Evolutionary conservation across 1,284 basidiomycete genomes (phyloP), one percentile per base, ranked within the genome.

Genomic region (Retiboletus flavoniger): DNA sequence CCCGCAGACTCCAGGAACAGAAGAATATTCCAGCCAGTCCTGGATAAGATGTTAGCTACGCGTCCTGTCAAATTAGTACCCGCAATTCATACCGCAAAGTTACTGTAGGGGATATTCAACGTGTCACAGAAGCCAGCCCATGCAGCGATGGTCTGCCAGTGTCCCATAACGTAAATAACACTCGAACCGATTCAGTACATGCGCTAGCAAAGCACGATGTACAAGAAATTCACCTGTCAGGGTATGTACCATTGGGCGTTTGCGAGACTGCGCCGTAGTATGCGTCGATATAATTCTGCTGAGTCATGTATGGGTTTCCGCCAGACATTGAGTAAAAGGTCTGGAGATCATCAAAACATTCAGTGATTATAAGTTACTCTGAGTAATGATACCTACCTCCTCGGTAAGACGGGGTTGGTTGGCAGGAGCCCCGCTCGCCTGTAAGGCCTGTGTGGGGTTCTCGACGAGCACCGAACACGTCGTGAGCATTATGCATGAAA

Each of bases 1-100:
- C 7, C 47, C 47, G 14, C 62, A 64, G n/a, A 57, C 49, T 8
- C 64, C 64, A 14, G 64, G 48, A 21, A 49, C 26, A n/a, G 59
- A 50, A 3, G 64, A 64, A 51, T 66, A 63, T 19, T 64, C 53
- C 17, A 63, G 31, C 62, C 62, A 66, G 29, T 63, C 63, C 63
- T 63, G 17, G 7, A 41, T n/a, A 36, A 34, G 1, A 26, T 46
- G 26, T 51, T 3, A 53, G 42, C 5, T 3, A 51, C 0, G 11
- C 4, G 1, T 10, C 4, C 19, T 19, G 13, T n/a, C 13, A 50
- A 4, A 19, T 44, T 8, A 9, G 6, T 1, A 7, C 24, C 14
- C 13, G 14, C 9, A 6, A 36, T 26, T 50, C 55, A 4, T 51
- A 63, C 62, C 35, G 60, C 51, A 46, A 66, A 53, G 28, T 64